A percentile compares a stretch with the other conserved stretches of the same genome.
Evolutionary conservation across 768 basidiomycete species (phyloP).

Genomic region (Daedaleopsis nitida): DNA sequence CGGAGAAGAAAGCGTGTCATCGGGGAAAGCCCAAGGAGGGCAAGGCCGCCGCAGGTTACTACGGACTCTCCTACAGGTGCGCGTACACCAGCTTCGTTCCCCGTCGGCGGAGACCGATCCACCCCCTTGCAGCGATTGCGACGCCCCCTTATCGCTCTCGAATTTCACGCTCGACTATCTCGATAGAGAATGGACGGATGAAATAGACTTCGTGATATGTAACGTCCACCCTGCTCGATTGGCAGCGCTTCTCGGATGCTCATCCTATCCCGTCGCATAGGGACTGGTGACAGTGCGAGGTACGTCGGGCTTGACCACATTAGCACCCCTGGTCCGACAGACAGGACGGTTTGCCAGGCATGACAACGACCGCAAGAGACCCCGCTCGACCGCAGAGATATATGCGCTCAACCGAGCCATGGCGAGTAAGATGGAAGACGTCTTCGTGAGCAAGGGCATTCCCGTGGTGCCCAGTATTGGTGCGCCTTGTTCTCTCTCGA

Average conservation of each 20-base stretch:
- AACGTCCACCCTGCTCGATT: constrained; percentile 24
- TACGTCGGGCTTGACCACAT: constrained; percentile 24
- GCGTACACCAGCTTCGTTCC: constrained; percentile 25
- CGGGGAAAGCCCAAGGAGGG: constrained; percentile 57
- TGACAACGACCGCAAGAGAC: constrained; percentile 81
- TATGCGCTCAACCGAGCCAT: constrained; percentile 70
- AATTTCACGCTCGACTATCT: constrained; percentile 83
- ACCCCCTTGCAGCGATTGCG: constrained; percentile 59
- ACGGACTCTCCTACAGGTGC: constrained; percentile 70
- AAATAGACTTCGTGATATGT: constrained; percentile 93
- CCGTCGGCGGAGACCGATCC: not conserved
- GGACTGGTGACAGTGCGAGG: constrained; percentile 81
- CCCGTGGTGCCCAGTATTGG: constrained; percentile 83
- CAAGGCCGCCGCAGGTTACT: constrained; percentile 55
- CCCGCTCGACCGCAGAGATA: constrained; percentile 81
- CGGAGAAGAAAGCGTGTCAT: constrained; percentile 69
- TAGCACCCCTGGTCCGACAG: not conserved
- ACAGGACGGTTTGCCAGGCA: constrained; percentile 50
- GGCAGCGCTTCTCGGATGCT: constrained; percentile 11
- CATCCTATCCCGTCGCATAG: constrained; percentile 35
- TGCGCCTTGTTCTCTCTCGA: constrained; percentile 31
- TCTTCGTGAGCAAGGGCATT: constrained; percentile 72
- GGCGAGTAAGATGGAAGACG: constrained; percentile 66
- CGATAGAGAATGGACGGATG: constrained; percentile 74
- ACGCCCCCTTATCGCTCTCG: constrained; percentile 77